Conservation (phyloP, 176 grass and related monocot genomes). For the Aegilops tauschii region DNA sequence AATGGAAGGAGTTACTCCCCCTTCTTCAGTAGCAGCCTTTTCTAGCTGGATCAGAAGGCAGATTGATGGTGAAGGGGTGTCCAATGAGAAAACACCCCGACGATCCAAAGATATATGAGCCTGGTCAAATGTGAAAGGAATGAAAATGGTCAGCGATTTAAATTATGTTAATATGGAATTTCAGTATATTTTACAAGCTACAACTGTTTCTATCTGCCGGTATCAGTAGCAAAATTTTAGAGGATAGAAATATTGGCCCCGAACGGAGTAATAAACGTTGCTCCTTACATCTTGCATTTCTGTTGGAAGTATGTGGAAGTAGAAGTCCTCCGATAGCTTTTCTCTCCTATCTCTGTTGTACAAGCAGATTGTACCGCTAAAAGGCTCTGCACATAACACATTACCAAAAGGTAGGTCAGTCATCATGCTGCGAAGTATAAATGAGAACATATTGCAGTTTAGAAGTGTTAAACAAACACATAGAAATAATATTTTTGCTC, state of each 20-base stretch:
- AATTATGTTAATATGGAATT: constrained; percentile 22
- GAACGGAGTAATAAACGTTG: constrained; percentile 1
- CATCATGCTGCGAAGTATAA: constrained; percentile 1
- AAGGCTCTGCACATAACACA: constrained; percentile 66
- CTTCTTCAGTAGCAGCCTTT: constrained; percentile 91
- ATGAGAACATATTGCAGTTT: constrained; percentile 3
- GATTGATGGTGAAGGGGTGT: constrained; percentile 81
- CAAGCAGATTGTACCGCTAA: constrained; percentile 96
- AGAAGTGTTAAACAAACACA: constrained; percentile 20
- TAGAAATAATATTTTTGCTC: constrained; percentile 43
- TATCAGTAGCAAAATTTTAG: constrained; percentile 7
- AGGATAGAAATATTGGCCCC: neutral
- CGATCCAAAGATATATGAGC: constrained; percentile 62
- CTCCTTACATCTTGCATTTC: constrained; percentile 88
- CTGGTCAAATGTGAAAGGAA: constrained; percentile 36
- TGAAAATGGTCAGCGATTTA: constrained; percentile 26
- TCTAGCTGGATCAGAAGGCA: constrained; percentile 95
- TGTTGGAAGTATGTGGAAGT: constrained; percentile 74
- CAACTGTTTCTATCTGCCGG: neutral
- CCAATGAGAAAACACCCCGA: constrained; percentile 80
- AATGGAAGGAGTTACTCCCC: constrained; percentile 86
- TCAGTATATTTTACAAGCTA: neutral
- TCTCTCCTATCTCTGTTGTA: constrained; percentile 97
- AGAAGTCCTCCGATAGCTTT: constrained; percentile 94
- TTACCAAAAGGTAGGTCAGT: constrained; percentile 19